Evolutionary conservation across 495 filamentous ascomycete species (phyloP).

Genomic region (Friedmanniomyces simplex): DNA sequence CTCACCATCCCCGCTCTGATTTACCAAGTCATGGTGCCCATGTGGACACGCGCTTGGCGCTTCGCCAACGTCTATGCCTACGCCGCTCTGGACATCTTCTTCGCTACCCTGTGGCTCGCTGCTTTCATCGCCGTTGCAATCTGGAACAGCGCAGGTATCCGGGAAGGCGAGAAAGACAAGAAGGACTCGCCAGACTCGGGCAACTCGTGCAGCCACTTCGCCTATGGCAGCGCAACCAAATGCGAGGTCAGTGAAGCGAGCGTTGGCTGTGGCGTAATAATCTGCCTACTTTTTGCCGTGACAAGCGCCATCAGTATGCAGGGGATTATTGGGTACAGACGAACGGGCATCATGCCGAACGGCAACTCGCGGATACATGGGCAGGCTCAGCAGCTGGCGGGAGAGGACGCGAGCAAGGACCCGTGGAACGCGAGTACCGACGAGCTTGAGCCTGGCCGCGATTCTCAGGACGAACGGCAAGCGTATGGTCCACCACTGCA

Average conservation of each 20-base stretch:
- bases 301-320: conserved; percentile 69
- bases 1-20: conserved; percentile 70
- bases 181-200: conserved; percentile 37
- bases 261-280: conserved; percentile 67
- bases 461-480: neutral
- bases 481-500: conserved; percentile 2
- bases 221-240: conserved; percentile 42
- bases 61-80: conserved; percentile 78
- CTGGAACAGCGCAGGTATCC: conserved; percentile 43
- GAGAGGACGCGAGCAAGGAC: conserved; percentile 18
- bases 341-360: conserved; percentile 65
- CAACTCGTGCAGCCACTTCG: conserved; percentile 40
- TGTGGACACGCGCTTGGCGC: conserved; percentile 69
- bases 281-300: conserved; percentile 65
- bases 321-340: conserved; percentile 66
- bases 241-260: conserved; percentile 69
- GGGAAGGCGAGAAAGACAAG: conserved; percentile 25
- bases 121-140: conserved; percentile 68
- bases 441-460: conserved; percentile 18
- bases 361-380: conserved; percentile 25
- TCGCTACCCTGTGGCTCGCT: conserved; percentile 71
- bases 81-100: conserved; percentile 60
- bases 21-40: conserved; percentile 72
- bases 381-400: neutral
- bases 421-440: conserved; percentile 29